Evolutionary conservation across 2,329 filamentous ascomycete genomes (phyloP).

Genomic region (Aspergillus amoenus): DNA sequence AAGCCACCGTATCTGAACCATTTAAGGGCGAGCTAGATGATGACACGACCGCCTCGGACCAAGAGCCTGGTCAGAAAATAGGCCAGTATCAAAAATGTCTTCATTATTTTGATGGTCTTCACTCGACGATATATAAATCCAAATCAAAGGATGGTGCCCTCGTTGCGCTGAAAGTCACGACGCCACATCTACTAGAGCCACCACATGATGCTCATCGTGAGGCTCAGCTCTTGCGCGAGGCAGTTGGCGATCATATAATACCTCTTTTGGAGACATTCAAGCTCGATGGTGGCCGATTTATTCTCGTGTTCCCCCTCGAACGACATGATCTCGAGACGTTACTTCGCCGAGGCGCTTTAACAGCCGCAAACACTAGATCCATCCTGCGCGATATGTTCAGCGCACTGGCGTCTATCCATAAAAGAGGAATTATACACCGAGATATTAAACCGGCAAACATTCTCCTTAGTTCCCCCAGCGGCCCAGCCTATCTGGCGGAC

Average conservation of each 20-base stretch:
- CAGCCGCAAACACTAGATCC: constrained; percentile 40
- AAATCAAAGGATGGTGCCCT: constrained; percentile 43
- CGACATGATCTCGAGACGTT: constrained; percentile 70
- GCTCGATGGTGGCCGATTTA: constrained; percentile 68
- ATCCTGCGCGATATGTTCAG: constrained; percentile 68
- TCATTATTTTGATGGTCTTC: constrained; percentile 67
- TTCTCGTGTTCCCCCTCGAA: constrained; percentile 84
- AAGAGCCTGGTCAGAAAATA: constrained; percentile 42
- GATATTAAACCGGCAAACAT: constrained; percentile 94
- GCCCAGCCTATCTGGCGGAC: constrained; percentile 78
- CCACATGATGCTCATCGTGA: constrained; percentile 84
- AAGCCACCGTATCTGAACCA: constrained; percentile 21
- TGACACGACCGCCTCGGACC: constrained; percentile 22
- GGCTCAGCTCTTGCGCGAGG: constrained; percentile 68
- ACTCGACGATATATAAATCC: constrained; percentile 79
- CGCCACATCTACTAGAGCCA: constrained; percentile 67
- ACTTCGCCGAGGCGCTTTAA: constrained; percentile 51
- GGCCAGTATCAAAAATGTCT: constrained; percentile 58
- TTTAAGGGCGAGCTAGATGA: constrained; percentile 21
- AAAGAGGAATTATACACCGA: constrained; percentile 77
- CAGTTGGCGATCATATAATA: constrained; percentile 60
- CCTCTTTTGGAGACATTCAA: constrained; percentile 70
- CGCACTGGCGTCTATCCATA: constrained; percentile 71
- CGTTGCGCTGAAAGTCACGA: constrained; percentile 83
- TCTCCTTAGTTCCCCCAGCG: constrained; percentile 64